A percentile compares a stretch with the other conserved stretches of the same genome.
Conservation (phyloP, 495 filamentous ascomycete genomes). For the Podospora bellae-mahoneyi region DNA sequence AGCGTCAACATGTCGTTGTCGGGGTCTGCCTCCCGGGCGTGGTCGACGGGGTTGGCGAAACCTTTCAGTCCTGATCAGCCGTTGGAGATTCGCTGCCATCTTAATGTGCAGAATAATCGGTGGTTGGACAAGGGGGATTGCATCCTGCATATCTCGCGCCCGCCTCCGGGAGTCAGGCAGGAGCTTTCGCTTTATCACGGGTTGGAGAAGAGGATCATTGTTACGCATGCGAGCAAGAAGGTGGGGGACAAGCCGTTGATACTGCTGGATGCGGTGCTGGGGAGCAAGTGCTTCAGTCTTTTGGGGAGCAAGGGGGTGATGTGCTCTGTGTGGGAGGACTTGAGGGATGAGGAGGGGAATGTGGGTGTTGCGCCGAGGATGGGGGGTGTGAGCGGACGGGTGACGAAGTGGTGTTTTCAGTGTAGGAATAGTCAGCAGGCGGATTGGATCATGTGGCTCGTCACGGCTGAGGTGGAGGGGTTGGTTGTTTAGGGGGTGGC, state of each 20-base stretch:
- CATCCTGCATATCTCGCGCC: constrained; percentile 73
- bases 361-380: constrained; percentile 61
- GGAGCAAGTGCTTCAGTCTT: constrained; percentile 78
- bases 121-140: constrained; percentile 92
- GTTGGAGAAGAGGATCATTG: constrained; percentile 79
- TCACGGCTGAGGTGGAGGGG: constrained; percentile 44
- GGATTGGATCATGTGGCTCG: constrained; percentile 44
- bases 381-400: constrained; percentile 70
- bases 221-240: constrained; percentile 51
- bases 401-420: constrained; percentile 81
- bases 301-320: constrained; percentile 81
- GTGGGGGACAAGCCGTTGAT: constrained; percentile 64
- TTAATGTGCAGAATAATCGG: constrained; percentile 68
- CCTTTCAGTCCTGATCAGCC: constrained; percentile 31
- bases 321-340: constrained; percentile 80
- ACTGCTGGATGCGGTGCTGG: constrained; percentile 78
- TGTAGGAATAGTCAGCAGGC: constrained; percentile 45
- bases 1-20: constrained; percentile 53
- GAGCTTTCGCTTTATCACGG: constrained; percentile 50
- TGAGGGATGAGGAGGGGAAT: constrained; percentile 63
- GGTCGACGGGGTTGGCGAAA: constrained; percentile 44
- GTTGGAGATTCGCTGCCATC: constrained; percentile 78
- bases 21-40: constrained; percentile 37
- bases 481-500: constrained; percentile 24
- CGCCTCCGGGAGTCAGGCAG: constrained; percentile 54